These are phyloP conservation scores for Pseudozyma pruni DNA, from an alignment of 1,284 basidiomycete genomes.

Conservation along the genomic window DNA sequence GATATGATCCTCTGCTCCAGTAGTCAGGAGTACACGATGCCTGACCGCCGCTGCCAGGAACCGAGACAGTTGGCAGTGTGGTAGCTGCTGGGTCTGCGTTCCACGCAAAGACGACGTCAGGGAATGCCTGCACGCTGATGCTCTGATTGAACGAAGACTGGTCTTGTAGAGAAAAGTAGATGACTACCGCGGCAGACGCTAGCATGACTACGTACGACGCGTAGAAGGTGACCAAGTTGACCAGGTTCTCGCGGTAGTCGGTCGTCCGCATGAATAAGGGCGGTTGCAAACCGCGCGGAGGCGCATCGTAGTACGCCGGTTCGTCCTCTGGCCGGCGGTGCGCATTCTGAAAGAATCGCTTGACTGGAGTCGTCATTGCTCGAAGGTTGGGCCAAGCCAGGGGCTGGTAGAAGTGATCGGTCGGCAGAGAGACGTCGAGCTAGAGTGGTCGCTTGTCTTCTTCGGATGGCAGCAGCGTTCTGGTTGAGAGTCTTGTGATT, in stretches of 20 bases:
- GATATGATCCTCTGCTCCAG: background rate
- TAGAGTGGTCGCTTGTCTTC: no score
- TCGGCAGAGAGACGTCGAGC: no score
- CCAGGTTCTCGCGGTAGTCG: slow-evolving; percentile 3
- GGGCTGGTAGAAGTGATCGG: no score
- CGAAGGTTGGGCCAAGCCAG: no score
- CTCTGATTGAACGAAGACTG: slow-evolving; percentile 5
- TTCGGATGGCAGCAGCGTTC: no score
- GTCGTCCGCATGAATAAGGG: background rate
- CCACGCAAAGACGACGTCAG: slow-evolving; percentile 6
- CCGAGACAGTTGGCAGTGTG: background rate
- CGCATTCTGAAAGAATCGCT: no score
- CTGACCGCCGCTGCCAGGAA: background rate
- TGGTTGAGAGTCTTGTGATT: no score
- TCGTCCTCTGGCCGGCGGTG: no score
- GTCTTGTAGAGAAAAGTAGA: slow-evolving; percentile 2
- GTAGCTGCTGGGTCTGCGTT: background rate
- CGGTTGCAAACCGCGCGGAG: background rate
- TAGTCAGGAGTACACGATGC: slow-evolving; percentile 1
- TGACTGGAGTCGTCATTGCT: no score
- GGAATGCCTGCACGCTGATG: background rate
- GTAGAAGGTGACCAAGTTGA: slow-evolving; percentile 5
- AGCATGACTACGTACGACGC: slow-evolving; percentile 2
- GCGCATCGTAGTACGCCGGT: background rate
- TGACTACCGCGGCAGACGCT: background rate